A percentile compares a stretch with the other conserved stretches of the same genome.
Conservation (phyloP, 1,284 basidiomycete species). For the Cerioporus squamosus region DNA sequence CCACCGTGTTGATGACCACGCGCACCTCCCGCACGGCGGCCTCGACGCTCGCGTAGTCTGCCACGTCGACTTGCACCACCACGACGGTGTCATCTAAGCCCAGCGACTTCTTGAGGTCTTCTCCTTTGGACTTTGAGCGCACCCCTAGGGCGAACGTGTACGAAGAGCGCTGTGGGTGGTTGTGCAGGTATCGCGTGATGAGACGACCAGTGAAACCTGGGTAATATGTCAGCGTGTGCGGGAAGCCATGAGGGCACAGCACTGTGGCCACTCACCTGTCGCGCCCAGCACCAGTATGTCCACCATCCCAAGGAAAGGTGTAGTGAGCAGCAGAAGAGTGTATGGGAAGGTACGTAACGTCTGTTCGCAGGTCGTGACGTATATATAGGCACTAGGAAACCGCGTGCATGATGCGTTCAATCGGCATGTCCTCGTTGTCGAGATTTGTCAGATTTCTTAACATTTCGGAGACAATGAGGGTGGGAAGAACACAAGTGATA, state of each 20-base stretch:
- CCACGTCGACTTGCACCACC: conserved; percentile 56
- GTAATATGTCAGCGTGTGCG: background rate
- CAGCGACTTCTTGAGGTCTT: conserved; percentile 47
- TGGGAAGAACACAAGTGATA: background rate
- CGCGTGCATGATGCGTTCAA: too few relatives aligned
- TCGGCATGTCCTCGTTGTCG: too few relatives aligned
- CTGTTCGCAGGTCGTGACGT: too few relatives aligned
- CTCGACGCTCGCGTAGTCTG: conserved; percentile 50
- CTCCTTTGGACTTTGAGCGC: conserved; percentile 60
- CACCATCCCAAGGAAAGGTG: conserved; percentile 21
- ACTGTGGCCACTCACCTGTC: conserved; percentile 43
- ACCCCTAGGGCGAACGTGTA: conserved; percentile 67
- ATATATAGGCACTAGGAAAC: too few relatives aligned
- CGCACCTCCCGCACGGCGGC: conserved; percentile 52
- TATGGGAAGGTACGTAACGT: background rate
- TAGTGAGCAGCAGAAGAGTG: background rate
- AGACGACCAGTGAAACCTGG: conserved; percentile 69
- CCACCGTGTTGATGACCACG: conserved; percentile 73
- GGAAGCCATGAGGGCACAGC: background rate
- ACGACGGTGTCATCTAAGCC: conserved; percentile 46
- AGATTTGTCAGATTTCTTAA: too few relatives aligned
- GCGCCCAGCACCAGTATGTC: conserved; percentile 71
- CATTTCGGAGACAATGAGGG: background rate
- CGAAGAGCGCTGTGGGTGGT: conserved; percentile 58
- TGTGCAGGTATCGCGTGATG: conserved; percentile 60